These are phyloP conservation scores for Zygosaccharomyces sapae DNA, from an alignment of 1,139 yeast genomes.

Conservation along the genomic window DNA sequence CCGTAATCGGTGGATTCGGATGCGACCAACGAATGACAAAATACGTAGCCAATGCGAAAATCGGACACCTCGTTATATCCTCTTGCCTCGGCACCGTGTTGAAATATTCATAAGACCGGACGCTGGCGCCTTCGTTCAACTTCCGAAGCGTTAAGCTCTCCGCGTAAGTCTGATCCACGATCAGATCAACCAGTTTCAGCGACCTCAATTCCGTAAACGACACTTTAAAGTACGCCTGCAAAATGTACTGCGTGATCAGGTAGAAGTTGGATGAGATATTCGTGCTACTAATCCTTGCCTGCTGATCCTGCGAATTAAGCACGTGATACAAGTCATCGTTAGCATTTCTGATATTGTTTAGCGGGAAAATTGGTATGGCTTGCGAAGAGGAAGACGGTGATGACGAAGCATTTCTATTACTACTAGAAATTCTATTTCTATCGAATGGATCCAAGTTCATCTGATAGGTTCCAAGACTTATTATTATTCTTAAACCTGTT, in stretches of 20 bases:
- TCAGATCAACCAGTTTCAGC: conserved; percentile 29
- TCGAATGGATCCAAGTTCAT: conserved; percentile 2
- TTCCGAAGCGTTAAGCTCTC: conserved; percentile 35
- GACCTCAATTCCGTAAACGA: conserved; percentile 17
- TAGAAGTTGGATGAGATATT: conserved; percentile 27
- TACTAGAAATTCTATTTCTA: neutral
- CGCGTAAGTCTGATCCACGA: conserved; percentile 37
- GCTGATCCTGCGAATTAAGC: conserved; percentile 24
- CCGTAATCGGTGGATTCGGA: conserved; percentile 26
- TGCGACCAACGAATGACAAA: conserved; percentile 32
- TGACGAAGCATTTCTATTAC: no score
- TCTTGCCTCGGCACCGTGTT: conserved; percentile 34
- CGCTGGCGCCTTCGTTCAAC: conserved; percentile 28
- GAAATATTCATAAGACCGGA: conserved; percentile 31
- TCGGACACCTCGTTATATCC: conserved; percentile 34
- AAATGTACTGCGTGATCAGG: conserved; percentile 29
- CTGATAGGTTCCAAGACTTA: neutral
- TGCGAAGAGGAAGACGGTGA: neutral
- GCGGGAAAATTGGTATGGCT: neutral
- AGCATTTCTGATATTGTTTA: conserved; percentile 9
- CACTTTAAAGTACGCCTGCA: conserved; percentile 30
- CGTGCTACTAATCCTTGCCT: conserved; percentile 18
- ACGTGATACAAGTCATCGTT: conserved; percentile 17
- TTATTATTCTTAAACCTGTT: neutral
- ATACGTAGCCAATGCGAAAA: conserved; percentile 33